Conservation (phyloP, 345 rosid genomes). For the Dovyalis caffra region DNA sequence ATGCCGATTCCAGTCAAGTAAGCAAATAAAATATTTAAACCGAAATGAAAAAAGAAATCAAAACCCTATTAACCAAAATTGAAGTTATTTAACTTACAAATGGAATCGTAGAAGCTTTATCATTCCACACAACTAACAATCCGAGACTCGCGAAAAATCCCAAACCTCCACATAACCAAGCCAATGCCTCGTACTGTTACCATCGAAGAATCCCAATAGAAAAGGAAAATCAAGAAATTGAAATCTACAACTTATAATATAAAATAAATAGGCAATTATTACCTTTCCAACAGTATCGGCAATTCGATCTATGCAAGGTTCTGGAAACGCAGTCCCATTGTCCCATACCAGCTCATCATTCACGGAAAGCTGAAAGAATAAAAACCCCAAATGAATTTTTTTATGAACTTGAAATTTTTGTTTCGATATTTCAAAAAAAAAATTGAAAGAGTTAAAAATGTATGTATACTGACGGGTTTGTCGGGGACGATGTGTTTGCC, state of each 20-base stretch:
- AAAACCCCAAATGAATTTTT: neutral
- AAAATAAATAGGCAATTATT: neutral
- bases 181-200: constrained; percentile 89
- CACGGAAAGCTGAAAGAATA: constrained; percentile 52
- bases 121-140: constrained; percentile 70
- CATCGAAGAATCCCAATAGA: neutral
- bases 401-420: constrained; percentile 3
- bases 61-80: no score
- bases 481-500: constrained; percentile 96
- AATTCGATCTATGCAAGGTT: constrained; percentile 95
- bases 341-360: constrained; percentile 96
- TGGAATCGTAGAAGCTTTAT: constrained; percentile 87
- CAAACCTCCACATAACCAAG: constrained; percentile 94
- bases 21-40: no score
- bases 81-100: constrained; percentile 51
- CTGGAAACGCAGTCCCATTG: constrained; percentile 88
- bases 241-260: neutral
- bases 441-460: neutral
- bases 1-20: no score
- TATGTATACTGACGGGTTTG: constrained; percentile 62
- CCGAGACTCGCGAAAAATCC: constrained; percentile 77
- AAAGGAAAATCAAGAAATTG: neutral
- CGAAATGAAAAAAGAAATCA: no score
- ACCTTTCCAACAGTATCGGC: constrained; percentile 99
- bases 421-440: neutral